Percentiles rank a stretch among this genome's conserved stretches.
Conservation (phyloP, 345 rosid species). For the Aethionema arabicum region DNA sequence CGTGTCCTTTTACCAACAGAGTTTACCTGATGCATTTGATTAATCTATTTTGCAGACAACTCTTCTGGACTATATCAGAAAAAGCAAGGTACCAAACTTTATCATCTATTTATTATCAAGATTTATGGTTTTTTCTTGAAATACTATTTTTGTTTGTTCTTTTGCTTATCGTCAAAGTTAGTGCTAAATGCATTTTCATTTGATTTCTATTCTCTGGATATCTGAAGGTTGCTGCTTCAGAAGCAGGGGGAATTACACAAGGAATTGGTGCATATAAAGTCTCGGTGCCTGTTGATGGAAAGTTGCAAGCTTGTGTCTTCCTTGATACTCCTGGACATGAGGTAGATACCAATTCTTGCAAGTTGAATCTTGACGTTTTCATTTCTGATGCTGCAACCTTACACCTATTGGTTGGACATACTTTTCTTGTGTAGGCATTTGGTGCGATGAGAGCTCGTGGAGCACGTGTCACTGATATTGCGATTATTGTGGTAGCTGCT, state of each 20-base stretch:
- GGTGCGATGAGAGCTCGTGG: constrained; percentile 99
- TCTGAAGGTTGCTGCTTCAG: constrained; percentile 86
- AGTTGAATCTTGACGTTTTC: constrained; percentile 12
- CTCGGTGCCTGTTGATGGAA: constrained; percentile 76
- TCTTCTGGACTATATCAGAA: constrained; percentile 84
- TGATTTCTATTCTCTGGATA: constrained; percentile 35
- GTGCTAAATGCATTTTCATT: constrained; percentile 17
- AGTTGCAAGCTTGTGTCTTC: constrained; percentile 79
- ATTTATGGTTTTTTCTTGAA: neutral
- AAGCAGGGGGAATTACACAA: constrained; percentile 99
- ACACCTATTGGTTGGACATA: constrained; percentile 8
- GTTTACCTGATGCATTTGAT: constrained; percentile 38
- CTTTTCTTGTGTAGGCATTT: constrained; percentile 67
- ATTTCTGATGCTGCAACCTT: constrained; percentile 11
- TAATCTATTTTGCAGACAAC: constrained; percentile 71
- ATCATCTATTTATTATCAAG: constrained; percentile 1
- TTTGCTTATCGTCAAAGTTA: constrained; percentile 8
- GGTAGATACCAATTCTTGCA: constrained; percentile 47
- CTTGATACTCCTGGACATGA: constrained; percentile 99
- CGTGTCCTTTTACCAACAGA: constrained; percentile 16
- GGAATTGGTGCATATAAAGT: constrained; percentile 97
- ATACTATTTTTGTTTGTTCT: constrained; percentile 1
- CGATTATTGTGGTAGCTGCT: constrained; percentile 94
- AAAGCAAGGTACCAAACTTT: constrained; percentile 76
- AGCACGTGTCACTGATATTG: constrained; percentile 95